Percentiles rank a stretch among this genome's conserved stretches.
Conservation (phyloP, 306 rosid species). For the Prunus mongolica region DNA sequence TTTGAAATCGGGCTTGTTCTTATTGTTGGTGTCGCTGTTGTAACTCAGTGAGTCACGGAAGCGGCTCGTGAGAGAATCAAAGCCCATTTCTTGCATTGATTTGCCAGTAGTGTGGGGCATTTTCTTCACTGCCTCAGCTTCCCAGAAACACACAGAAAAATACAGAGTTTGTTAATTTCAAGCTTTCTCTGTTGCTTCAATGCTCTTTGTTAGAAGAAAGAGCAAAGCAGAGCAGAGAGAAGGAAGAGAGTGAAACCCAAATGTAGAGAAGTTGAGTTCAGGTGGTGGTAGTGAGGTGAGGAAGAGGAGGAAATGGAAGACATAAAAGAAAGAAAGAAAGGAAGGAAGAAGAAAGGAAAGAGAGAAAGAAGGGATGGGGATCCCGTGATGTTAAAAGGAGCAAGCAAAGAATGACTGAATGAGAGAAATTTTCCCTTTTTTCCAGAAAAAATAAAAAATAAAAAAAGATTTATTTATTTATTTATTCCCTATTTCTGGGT, state of each 20-base stretch:
- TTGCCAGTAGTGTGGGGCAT: conserved; percentile 44
- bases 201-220: conserved; percentile 11
- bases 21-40: conserved; percentile 2
- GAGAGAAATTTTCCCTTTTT: conserved; percentile 5
- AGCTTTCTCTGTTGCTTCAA: not conserved
- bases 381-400: conserved; percentile 88
- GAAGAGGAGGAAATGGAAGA: conserved; percentile 16
- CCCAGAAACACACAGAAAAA: not conserved
- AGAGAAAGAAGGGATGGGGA: conserved; percentile 44
- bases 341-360: conserved; percentile 25
- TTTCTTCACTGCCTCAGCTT: not conserved
- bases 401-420: conserved; percentile 74
- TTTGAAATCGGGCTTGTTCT: conserved; percentile 65
- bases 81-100: conserved; percentile 42
- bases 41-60: conserved; percentile 42
- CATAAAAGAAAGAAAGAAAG: conserved; percentile 9
- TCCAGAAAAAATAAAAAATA: not conserved
- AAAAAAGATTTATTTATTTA: not conserved
- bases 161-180: not conserved
- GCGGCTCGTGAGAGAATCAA: conserved; percentile 39
- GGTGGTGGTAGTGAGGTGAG: not conserved
- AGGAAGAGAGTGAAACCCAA: not conserved
- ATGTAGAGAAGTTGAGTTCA: not conserved
- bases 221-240: not conserved
- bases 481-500: not conserved